These are phyloP conservation scores for Luffa acutangula DNA, from an alignment of 306 rosid genomes.

Conservation along the genomic window DNA sequence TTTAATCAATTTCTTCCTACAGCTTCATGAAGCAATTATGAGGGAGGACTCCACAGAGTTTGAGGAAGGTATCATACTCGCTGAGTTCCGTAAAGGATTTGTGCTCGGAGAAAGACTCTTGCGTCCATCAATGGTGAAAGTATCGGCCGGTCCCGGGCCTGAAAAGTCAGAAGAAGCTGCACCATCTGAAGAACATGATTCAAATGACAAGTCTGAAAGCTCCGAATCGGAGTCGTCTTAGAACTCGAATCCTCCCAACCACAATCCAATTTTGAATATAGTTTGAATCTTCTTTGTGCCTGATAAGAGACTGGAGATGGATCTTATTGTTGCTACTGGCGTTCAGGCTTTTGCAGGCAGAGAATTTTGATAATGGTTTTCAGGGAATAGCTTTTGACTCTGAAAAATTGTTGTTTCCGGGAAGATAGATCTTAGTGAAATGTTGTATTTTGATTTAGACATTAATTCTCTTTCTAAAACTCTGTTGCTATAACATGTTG, in stretches of 20 bases:
- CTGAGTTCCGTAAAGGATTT: conserved; percentile 84
- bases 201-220: conserved; percentile 20
- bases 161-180: conserved; percentile 43
- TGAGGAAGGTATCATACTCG: conserved; percentile 65
- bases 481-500: background rate
- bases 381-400: background rate
- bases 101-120: conserved; percentile 76
- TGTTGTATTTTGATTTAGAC: background rate
- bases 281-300: background rate
- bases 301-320: background rate
- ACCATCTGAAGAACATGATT: conserved; percentile 29
- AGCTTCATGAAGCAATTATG: conserved; percentile 98
- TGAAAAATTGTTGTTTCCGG: background rate
- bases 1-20: conserved; percentile 7
- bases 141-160: conserved; percentile 97
- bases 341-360: background rate
- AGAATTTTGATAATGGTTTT: background rate
- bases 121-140: conserved; percentile 95
- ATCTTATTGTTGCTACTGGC: background rate
- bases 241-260: background rate
- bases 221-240: conserved; percentile 31
- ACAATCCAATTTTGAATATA: conserved; percentile 7
- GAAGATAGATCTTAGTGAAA: background rate
- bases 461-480: background rate
- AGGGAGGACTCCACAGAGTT: conserved; percentile 71